A percentile compares a stretch with the other conserved stretches of the same genome.
Evolutionary conservation across 2,329 filamentous ascomycete species (phyloP).

Genomic region (Neurospora crassa): DNA sequence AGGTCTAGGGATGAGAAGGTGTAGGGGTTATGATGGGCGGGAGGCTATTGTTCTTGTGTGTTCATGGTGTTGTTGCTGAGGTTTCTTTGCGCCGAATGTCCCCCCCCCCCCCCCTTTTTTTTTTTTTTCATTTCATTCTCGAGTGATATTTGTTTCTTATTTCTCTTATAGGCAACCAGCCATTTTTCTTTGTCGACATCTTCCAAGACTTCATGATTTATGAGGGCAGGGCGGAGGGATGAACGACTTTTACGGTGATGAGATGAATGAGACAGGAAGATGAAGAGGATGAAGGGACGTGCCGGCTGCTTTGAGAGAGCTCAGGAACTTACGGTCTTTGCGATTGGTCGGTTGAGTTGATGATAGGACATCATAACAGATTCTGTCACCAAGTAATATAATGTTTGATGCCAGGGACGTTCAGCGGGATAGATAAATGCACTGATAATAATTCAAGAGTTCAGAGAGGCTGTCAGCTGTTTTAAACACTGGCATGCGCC

Average conservation of each 20-base stretch:
- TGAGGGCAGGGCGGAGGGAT: neutral
- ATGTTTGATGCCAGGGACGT: neutral
- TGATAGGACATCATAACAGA: neutral
- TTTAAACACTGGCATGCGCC: neutral
- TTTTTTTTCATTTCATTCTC: neutral
- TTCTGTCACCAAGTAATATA: neutral
- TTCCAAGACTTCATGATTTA: neutral
- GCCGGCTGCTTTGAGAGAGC: neutral
- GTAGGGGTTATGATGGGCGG: neutral
- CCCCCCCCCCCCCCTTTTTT: too few species aligned
- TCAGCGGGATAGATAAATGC: neutral
- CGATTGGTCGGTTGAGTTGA: neutral
- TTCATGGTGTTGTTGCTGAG: neutral
- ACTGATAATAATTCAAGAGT: neutral
- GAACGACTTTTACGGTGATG: neutral
- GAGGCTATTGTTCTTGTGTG: neutral
- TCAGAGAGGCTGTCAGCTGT: neutral
- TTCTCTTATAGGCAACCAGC: neutral
- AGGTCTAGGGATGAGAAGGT: neutral
- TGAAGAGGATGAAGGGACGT: neutral
- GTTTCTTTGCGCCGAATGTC: neutral
- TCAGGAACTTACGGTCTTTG: neutral
- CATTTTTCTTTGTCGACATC: neutral
- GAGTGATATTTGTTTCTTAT: neutral
- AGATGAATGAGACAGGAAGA: neutral